Percentiles rank a stretch among this genome's conserved stretches.
phyloP scores from a whole-genome alignment of 805 yeast species.

The Lachancea sp. region DNA sequence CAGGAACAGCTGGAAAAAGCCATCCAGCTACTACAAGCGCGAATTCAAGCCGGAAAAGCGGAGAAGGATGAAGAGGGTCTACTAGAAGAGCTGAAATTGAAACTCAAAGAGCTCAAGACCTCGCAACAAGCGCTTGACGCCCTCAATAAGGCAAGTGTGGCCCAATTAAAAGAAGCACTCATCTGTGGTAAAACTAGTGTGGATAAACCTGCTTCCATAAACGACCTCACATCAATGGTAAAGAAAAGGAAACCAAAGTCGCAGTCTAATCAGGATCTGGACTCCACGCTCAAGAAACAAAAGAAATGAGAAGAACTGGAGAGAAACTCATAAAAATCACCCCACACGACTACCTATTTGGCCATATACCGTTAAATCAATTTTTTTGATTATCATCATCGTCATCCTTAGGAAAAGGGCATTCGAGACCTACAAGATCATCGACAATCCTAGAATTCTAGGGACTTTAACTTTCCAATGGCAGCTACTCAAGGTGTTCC shows the following conservation, averaged over 20 bases:
- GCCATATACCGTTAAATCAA: too few relatives aligned
- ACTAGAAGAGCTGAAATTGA: conserved; percentile 48
- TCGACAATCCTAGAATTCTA: too few relatives aligned
- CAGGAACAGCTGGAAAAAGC: conserved; percentile 51
- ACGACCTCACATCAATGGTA: conserved; percentile 58
- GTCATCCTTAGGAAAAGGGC: neutral
- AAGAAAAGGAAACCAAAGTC: conserved; percentile 37
- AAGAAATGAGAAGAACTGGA: neutral
- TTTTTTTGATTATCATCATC: too few relatives aligned
- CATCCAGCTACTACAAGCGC: conserved; percentile 40
- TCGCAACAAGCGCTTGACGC: conserved; percentile 27
- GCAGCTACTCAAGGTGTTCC: conserved; percentile 6
- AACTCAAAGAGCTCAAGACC: conserved; percentile 48
- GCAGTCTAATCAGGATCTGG: neutral
- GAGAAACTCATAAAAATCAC: neutral
- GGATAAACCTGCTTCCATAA: conserved; percentile 32
- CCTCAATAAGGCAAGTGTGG: conserved; percentile 14
- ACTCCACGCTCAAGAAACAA: neutral
- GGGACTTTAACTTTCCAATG: neutral
- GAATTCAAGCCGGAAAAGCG: conserved; percentile 32
- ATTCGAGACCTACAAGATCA: too few relatives aligned
- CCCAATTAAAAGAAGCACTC: conserved; percentile 18
- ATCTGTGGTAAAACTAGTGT: neutral
- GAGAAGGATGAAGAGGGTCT: conserved; percentile 36
- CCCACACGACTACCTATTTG: neutral